phyloP scores from a whole-genome alignment of 495 filamentous ascomycete species.

The Penicillium parvum region DNA sequence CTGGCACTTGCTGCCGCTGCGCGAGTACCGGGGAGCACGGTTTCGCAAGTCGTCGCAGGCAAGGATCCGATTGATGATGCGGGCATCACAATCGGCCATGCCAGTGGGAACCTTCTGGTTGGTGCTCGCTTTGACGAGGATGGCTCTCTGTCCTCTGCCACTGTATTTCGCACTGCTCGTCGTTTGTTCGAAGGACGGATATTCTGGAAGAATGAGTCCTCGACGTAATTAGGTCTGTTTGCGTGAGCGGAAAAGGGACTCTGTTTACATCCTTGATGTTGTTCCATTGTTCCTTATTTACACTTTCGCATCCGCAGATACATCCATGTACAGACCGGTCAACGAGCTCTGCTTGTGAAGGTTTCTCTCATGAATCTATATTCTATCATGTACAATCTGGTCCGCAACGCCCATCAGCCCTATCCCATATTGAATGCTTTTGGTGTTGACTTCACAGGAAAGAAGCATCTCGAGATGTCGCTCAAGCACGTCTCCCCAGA shows the following conservation, averaged over 20 bases:
- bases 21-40: conserved; percentile 35
- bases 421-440: too few species aligned
- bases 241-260: too few species aligned
- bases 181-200: conserved; percentile 54
- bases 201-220: conserved; percentile 42
- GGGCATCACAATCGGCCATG: conserved; percentile 54
- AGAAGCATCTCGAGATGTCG: not conserved
- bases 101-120: conserved; percentile 57
- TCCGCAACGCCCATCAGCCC: not conserved
- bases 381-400: too few species aligned
- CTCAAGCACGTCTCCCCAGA: conserved; percentile 46
- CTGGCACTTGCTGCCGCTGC: conserved; percentile 57
- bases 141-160: conserved; percentile 41
- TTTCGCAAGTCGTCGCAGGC: conserved; percentile 24
- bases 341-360: too few species aligned
- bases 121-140: conserved; percentile 40
- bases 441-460: not conserved
- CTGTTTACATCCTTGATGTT: too few species aligned
- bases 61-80: conserved; percentile 22
- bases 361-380: too few species aligned
- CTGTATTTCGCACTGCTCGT: conserved; percentile 53
- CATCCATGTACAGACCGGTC: too few species aligned
- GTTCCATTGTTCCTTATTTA: not conserved
- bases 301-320: not conserved
- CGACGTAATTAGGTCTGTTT: not conserved